These are phyloP conservation scores for Dimargaris xerosporica DNA, from an alignment of 192 early-diverging fungal genomes.

Conservation along the genomic window DNA sequence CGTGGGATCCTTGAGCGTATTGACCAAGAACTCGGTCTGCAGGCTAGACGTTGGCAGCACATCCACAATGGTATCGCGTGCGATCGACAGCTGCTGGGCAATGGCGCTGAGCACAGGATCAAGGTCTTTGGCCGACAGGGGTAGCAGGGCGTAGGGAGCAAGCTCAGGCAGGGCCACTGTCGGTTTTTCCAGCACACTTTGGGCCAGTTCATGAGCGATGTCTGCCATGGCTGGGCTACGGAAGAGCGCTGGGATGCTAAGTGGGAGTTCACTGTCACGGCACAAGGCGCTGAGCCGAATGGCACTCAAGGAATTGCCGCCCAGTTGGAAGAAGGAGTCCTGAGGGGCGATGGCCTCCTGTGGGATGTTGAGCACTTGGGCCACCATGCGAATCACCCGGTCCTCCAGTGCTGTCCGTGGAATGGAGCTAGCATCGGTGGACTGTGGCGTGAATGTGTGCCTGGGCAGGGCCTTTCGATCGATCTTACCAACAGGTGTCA, in stretches of 20 bases:
- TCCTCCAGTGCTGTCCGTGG: neutral
- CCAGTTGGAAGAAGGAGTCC: neutral
- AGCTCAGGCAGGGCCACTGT: too few relatives aligned
- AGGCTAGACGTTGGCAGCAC: neutral
- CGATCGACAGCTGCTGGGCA: neutral
- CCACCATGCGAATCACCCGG: too few relatives aligned
- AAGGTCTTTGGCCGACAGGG: neutral
- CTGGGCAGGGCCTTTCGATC: neutral
- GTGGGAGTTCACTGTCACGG: neutral
- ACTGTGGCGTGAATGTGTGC: neutral
- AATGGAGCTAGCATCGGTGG: neutral
- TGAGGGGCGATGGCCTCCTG: neutral
- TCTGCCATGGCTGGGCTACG: neutral
- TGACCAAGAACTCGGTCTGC: neutral
- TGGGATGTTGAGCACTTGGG: too few relatives aligned
- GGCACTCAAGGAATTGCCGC: neutral
- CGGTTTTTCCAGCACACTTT: conserved; percentile 16
- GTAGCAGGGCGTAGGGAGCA: conserved; percentile 6
- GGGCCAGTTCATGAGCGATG: neutral
- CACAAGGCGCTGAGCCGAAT: neutral
- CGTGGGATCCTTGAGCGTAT: neutral
- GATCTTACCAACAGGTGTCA: neutral
- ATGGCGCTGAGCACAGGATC: too few relatives aligned
- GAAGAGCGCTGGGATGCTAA: neutral
- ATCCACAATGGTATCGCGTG: neutral